A percentile compares a stretch with the other conserved stretches of the same genome.
These are phyloP conservation scores for Senecio squalidus DNA, from an alignment of 140 eudicot genomes.

Conservation along the genomic window DNA sequence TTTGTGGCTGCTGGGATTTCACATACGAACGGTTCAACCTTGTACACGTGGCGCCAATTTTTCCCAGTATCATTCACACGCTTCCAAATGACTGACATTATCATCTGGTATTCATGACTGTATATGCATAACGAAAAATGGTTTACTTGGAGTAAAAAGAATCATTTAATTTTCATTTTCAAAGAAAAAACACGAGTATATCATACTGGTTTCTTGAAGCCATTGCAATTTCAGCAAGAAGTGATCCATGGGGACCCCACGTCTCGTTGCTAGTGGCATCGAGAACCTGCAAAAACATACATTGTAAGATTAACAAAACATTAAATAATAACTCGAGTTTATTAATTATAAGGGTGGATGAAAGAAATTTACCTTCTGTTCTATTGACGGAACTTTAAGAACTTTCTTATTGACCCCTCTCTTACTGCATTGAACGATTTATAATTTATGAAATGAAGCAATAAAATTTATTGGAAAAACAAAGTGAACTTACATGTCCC, in stretches of 20 bases:
- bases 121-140: constrained; percentile 18
- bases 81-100: constrained; percentile 91
- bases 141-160: background rate
- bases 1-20: too few species aligned
- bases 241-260: constrained; percentile 99
- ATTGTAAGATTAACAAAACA: background rate
- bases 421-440: constrained; percentile 49
- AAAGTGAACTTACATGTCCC: constrained; percentile 64
- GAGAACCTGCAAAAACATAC: constrained; percentile 53
- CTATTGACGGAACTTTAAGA: constrained; percentile 89
- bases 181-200: background rate
- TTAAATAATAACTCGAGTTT: background rate
- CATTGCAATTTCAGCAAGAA: constrained; percentile 93
- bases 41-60: constrained; percentile 99
- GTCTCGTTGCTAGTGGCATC: constrained; percentile 99
- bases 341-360: background rate
- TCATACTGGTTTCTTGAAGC: constrained; percentile 91
- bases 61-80: constrained; percentile 88
- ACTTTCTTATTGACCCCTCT: constrained; percentile 93
- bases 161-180: background rate
- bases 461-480: background rate
- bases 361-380: constrained; percentile 56
- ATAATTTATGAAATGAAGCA: constrained; percentile 11
- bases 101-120: constrained; percentile 98
- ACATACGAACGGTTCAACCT: constrained; percentile 40